Conservation (phyloP, 2,329 filamentous ascomycete genomes). For the Bipolaris victoriae region DNA sequence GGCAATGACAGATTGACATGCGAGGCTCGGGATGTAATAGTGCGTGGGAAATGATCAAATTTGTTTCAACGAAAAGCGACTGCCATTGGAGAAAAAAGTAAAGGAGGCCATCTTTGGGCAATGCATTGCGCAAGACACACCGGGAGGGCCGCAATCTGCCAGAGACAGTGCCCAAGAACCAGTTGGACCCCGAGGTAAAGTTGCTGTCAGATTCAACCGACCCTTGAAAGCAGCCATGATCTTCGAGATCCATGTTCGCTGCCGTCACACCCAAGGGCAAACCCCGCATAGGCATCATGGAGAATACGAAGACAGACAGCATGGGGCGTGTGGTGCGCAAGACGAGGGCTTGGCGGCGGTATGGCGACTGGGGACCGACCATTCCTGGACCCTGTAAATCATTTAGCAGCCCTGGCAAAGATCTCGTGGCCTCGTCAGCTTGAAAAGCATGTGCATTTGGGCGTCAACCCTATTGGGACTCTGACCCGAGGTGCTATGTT, state of each 20-base stretch:
- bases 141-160: neutral
- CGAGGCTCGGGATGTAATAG: neutral
- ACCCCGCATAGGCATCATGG: slow-evolving; percentile 5
- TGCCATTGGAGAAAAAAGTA: neutral
- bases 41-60: neutral
- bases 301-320: slow-evolving; percentile 10
- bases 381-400: slow-evolving; percentile 13
- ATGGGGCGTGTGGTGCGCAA: slow-evolving; percentile 13
- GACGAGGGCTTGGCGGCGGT: slow-evolving; percentile 9
- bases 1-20: neutral
- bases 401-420: neutral
- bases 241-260: slow-evolving; percentile 7
- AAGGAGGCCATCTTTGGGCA: neutral
- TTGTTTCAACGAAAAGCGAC: no score
- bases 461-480: neutral
- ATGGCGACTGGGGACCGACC: slow-evolving; percentile 6
- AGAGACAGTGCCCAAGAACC: neutral
- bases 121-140: neutral
- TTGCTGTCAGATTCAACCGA: neutral
- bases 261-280: slow-evolving; percentile 2
- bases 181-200: neutral
- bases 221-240: neutral
- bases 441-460: slow-evolving; percentile 2
- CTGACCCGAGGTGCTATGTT: neutral
- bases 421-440: slow-evolving; percentile 1